Evolutionary conservation across 768 basidiomycete genomes (phyloP), one percentile per base, ranked within the genome.

Genomic region (Fomitopsis pulvina): DNA sequence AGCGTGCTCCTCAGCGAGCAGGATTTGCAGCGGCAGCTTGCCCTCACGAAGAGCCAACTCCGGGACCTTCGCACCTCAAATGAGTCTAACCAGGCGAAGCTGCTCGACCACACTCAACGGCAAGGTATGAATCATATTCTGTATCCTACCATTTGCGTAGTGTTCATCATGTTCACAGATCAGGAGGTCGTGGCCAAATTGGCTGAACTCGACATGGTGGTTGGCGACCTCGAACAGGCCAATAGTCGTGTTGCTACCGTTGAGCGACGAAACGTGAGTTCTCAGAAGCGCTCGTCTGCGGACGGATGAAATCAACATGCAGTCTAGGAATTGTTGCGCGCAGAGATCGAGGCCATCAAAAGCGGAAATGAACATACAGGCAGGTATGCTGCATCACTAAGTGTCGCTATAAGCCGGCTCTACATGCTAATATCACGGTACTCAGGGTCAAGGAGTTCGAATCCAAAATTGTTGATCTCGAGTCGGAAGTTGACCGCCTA

Each of bases 171-270:
- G n/a, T 32, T 4, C 32, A 30, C 53, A 92, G 92, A 98, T 65
- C 91, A 96, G 62, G 95, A 97, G 63, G 86, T 90, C 9, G 76
- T 92, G 4, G 80, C 92, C 1, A 88, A 92, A 56, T 77, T 97
- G 20, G 86, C 89, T 0, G 95, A 99, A 63, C 77, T 95, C 50
- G 96, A 99, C 62, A 88, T 97, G 83, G 81, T 97, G 58, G 86
- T 89, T 22, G 89, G 87, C 11, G 96, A 99, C 69, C 73, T 98
- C 37, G 92, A 94, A 58, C 79, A 92, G 16, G 93, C 96, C n/a
- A 98, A 94, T 60, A 88, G 83, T 59, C 83, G 95, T 16, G 88
- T 97, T 2, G 91, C 88, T 0, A 83, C 87, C 2, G 87, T 98
- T 30, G 95, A 98, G 67, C 79, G 93, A 54, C 79, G 96, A 45